These are phyloP conservation scores for Porogramme epimiltina DNA, from an alignment of 1,284 basidiomycete genomes.

Conservation along the genomic window DNA sequence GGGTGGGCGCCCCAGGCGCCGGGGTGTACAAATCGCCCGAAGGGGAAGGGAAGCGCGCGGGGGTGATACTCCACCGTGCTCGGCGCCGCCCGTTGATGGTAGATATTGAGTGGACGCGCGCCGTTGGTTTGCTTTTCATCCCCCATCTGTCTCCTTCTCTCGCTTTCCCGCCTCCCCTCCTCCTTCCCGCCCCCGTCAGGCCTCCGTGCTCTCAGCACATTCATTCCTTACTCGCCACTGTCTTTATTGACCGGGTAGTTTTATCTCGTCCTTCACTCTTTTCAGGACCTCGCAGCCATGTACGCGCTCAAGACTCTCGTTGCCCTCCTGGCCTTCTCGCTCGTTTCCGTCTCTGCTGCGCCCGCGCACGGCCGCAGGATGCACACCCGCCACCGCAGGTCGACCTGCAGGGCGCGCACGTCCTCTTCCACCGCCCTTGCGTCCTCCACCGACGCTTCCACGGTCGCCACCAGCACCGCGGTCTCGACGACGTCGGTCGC, in stretches of 20 bases:
- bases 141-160: neutral
- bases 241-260: constrained; percentile 14
- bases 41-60: neutral
- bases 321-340: constrained; percentile 22
- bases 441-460: neutral
- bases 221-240: constrained; percentile 20
- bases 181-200: constrained; percentile 4
- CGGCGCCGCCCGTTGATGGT: constrained; percentile 2
- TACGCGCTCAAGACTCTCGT: constrained; percentile 27
- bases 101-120: constrained; percentile 3
- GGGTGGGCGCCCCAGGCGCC: neutral
- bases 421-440: constrained; percentile 4
- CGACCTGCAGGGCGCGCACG: constrained; percentile 15
- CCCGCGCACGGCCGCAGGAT: constrained; percentile 10
- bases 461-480: constrained; percentile 2
- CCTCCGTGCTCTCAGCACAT: constrained; percentile 18
- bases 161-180: constrained; percentile 3
- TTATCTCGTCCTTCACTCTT: constrained; percentile 10
- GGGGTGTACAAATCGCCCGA: constrained; percentile 4
- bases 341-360: constrained; percentile 22
- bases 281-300: constrained; percentile 18
- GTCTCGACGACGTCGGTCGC: constrained; percentile 3
- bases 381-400: constrained; percentile 5
- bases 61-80: neutral
- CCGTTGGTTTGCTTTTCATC: constrained; percentile 1